These are phyloP conservation scores for Fusarium stilboides DNA, from an alignment of 2,329 filamentous ascomycete species.

Conservation along the genomic window DNA sequence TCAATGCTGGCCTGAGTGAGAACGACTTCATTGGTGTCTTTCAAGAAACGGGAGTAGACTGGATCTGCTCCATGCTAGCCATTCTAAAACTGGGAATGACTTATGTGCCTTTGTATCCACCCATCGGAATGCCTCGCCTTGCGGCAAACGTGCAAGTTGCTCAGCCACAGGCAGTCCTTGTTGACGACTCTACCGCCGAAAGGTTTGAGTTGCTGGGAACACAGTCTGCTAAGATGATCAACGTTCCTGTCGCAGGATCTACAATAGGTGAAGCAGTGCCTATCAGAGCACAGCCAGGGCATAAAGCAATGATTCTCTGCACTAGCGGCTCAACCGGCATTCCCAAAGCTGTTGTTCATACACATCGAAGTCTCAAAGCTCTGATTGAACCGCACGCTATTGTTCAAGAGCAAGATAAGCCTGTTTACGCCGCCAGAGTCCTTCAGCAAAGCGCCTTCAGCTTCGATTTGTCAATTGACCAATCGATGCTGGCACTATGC, in stretches of 20 bases:
- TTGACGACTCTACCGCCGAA: conserved; percentile 2
- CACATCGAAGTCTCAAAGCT: conserved; percentile 10
- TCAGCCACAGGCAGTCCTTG: conserved; percentile 18
- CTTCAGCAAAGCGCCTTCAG: conserved; percentile 35
- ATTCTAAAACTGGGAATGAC: conserved; percentile 15
- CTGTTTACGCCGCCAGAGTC: conserved; percentile 4
- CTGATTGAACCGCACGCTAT: conserved; percentile 10
- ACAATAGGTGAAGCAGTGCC: neutral
- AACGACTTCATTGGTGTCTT: conserved; percentile 14
- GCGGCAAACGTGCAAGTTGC: conserved; percentile 13
- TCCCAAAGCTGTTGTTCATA: conserved; percentile 16
- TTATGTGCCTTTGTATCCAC: conserved; percentile 24
- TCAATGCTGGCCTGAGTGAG: neutral
- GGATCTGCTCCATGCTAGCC: conserved; percentile 20
- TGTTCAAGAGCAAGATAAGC: conserved; percentile 7
- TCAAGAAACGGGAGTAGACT: conserved; percentile 9
- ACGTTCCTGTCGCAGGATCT: neutral
- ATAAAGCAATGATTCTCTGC: conserved; percentile 20
- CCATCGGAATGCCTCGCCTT: conserved; percentile 4
- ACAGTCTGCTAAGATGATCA: neutral
- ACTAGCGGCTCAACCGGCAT: conserved; percentile 31
- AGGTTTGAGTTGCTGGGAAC: neutral
- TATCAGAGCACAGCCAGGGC: neutral
- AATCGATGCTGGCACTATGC: conserved; percentile 18
- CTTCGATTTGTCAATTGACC: conserved; percentile 29